Base-by-base conservation (phyloP, 2,329 filamentous ascomycete species). In the Eutypella sp. region DNA sequence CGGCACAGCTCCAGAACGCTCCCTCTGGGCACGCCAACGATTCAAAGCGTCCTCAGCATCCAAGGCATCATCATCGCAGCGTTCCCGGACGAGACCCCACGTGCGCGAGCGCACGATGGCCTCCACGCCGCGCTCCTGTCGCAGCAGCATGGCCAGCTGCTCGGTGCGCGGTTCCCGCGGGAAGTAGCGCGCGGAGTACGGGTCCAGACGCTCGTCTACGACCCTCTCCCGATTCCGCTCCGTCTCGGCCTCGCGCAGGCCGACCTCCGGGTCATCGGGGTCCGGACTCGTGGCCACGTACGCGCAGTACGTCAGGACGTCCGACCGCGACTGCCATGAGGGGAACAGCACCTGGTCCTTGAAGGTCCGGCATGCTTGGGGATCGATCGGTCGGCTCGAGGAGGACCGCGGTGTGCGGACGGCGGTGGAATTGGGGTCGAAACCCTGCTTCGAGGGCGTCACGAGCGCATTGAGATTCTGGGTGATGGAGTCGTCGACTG, bases 401-500 rank as follows among this genome's bases (percentile, higher is more conserved):
- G 70, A 57, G 0, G 79, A 68, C 34, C 74, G 69, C 2, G 79
- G 71, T 20, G 74, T 72, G 42, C 85, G 79, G 13, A 77, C 71
- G 1, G 83, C 79, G 1, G 89, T 95, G 1, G 88, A 91, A 0
- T 76, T 70, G 1, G 92, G 87, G 62, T 96, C 86, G 67, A 96
- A 97, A 15, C 82, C 81, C 33, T 69, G 67, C 38, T 74, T 72
- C 11, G 87, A 77, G 0, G 92, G 92, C 1, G 85, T 91, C 38
- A 89, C 71, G 31, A 97, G 78, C 1, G 89, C 89, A 71, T 97
- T 97, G 50, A 99, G 81, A 59, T 95, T 92, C 61, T 96, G 91
- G 1, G 83, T 82, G 61, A 99, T 97, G 38, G 87, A 89, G 68
- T 99, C 93, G 68, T 99, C 93, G 60, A 96, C 85, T 40, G 87